A percentile compares a stretch with the other conserved stretches of the same genome.
These are phyloP conservation scores for Ophiostoma himal-ulmi DNA, from an alignment of 2,329 filamentous ascomycete species.

Conservation along the genomic window DNA sequence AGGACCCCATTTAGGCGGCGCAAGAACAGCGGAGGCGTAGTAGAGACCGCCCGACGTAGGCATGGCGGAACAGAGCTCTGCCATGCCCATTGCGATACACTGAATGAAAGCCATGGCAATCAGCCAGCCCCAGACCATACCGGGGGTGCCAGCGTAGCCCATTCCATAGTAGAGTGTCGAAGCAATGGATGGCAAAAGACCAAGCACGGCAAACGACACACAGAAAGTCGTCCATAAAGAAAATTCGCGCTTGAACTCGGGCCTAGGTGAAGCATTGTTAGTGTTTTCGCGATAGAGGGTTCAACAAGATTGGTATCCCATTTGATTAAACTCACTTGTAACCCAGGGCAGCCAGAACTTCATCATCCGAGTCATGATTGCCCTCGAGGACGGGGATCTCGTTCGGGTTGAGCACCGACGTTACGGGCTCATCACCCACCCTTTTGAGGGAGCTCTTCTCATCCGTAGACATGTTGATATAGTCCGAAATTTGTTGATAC, in stretches of 20 bases:
- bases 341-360: conserved; percentile 55
- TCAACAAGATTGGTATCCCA: no score
- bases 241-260: conserved; percentile 58
- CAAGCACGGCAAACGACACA: conserved; percentile 67
- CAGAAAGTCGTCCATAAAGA: conserved; percentile 69
- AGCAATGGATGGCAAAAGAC: conserved; percentile 64
- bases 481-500: background rate
- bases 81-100: conserved; percentile 62
- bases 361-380: conserved; percentile 43
- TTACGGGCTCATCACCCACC: conserved; percentile 25
- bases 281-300: background rate
- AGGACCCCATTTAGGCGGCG: conserved; percentile 59
- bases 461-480: conserved; percentile 10
- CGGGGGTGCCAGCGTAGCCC: conserved; percentile 46
- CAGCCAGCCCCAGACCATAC: conserved; percentile 73
- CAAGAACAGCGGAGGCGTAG: conserved; percentile 66
- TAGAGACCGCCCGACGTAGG: conserved; percentile 68
- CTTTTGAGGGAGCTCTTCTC: conserved; percentile 18
- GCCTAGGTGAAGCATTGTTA: conserved; percentile 28
- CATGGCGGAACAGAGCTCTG: conserved; percentile 68
- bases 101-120: conserved; percentile 68
- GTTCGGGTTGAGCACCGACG: conserved; percentile 22
- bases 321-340: conserved; percentile 33
- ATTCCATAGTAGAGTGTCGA: conserved; percentile 66
- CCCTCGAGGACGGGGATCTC: conserved; percentile 24